Conservation (phyloP, 352 stramenopile species). For the Globisporangium okanoganense region DNA sequence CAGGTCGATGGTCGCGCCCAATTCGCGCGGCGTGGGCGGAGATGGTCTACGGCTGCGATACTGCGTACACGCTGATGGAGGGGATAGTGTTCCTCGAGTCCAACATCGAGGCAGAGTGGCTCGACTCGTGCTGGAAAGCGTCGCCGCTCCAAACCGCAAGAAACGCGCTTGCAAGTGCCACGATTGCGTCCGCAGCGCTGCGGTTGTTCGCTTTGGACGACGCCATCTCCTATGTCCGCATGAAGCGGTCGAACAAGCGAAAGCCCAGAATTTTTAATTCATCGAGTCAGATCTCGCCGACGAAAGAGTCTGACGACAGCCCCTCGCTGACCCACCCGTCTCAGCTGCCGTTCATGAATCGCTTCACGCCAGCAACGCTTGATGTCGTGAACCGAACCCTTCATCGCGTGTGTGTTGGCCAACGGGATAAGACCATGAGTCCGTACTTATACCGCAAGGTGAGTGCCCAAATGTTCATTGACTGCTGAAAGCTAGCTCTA, state of each 20-base stretch:
- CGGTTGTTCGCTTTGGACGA: constrained; percentile 77
- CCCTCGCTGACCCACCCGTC: constrained; percentile 27
- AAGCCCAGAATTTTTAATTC: constrained; percentile 21
- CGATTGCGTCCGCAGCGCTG: constrained; percentile 71
- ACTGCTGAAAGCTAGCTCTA: neutral
- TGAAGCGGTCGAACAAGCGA: constrained; percentile 54
- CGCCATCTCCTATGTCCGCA: constrained; percentile 62
- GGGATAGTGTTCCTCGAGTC: constrained; percentile 72
- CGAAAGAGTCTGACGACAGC: constrained; percentile 13
- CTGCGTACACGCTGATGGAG: constrained; percentile 44
- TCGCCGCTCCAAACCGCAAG: constrained; percentile 59
- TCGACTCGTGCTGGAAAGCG: constrained; percentile 74
- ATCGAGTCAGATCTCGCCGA: constrained; percentile 6
- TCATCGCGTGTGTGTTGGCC: constrained; percentile 41
- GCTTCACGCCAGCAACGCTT: constrained; percentile 33
- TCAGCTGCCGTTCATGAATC: constrained; percentile 49
- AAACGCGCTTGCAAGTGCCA: constrained; percentile 50
- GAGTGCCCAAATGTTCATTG: neutral
- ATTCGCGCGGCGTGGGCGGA: constrained; percentile 77
- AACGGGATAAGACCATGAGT: constrained; percentile 50
- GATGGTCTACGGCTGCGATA: constrained; percentile 60
- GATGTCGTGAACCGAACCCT: constrained; percentile 44
- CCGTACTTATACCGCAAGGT: constrained; percentile 45
- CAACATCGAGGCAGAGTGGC: constrained; percentile 70
- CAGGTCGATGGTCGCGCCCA: constrained; percentile 54